phyloP scores from a whole-genome alignment of 2,329 filamentous ascomycete species.

The Fusarium sp. region DNA sequence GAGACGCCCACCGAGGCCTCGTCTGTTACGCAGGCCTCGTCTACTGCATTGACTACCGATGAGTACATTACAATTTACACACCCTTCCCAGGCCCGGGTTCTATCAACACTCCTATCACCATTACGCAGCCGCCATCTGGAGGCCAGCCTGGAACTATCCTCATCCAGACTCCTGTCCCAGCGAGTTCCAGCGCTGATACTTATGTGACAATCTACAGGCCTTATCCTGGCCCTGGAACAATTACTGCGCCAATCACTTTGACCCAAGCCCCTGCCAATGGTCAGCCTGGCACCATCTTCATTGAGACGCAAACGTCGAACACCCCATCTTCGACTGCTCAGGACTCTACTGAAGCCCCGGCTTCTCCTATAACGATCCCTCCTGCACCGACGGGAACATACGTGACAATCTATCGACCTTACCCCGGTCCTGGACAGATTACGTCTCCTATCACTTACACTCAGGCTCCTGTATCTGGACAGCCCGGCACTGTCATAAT shows the following conservation, averaged over 20 bases:
- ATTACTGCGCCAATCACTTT: slow-evolving; percentile 35
- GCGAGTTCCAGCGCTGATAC: slow-evolving; percentile 19
- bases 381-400: slow-evolving; percentile 24
- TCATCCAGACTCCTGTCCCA: slow-evolving; percentile 31
- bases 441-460: slow-evolving; percentile 22
- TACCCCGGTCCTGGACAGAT: slow-evolving; percentile 30
- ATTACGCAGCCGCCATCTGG: slow-evolving; percentile 25
- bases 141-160: slow-evolving; percentile 29
- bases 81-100: slow-evolving; percentile 27
- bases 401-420: slow-evolving; percentile 30
- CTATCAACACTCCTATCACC: slow-evolving; percentile 24
- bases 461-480: slow-evolving; percentile 25
- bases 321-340: slow-evolving; percentile 2
- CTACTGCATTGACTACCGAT: slow-evolving; percentile 10
- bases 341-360: neutral
- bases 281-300: slow-evolving; percentile 33
- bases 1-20: neutral
- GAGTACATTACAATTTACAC: slow-evolving; percentile 34
- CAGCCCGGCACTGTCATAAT: slow-evolving; percentile 32
- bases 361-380: slow-evolving; percentile 21
- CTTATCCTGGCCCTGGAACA: slow-evolving; percentile 28
- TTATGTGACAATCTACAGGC: slow-evolving; percentile 34
- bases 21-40: neutral
- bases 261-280: slow-evolving; percentile 28
- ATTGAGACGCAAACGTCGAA: slow-evolving; percentile 28